Percentiles rank a stretch among this genome's conserved stretches.
These are phyloP conservation scores for Pestalotiopsis sp. DNA, from an alignment of 2,329 filamentous ascomycete species.

Conservation along the genomic window DNA sequence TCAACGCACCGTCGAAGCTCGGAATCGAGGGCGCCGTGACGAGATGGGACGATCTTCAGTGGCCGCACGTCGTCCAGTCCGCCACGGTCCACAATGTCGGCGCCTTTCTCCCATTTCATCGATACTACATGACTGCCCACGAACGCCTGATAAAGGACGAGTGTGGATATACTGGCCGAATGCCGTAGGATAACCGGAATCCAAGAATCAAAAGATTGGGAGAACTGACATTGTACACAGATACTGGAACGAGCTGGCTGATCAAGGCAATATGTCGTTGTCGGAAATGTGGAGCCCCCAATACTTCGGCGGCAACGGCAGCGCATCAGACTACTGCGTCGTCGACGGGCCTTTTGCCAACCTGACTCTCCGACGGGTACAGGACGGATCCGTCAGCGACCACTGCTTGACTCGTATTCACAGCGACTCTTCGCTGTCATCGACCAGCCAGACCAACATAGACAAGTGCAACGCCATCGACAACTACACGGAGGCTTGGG, in stretches of 20 bases:
- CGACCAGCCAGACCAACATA: conserved; percentile 5
- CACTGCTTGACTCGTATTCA: conserved; percentile 1
- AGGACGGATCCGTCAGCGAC: neutral
- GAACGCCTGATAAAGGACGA: conserved; percentile 16
- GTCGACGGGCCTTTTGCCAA: conserved; percentile 5
- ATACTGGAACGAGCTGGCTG: conserved; percentile 4
- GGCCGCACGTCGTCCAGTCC: neutral
- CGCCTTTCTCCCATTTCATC: conserved; percentile 24
- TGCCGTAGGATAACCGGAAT: conserved; percentile 10
- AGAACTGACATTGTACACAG: neutral
- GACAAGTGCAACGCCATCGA: conserved; percentile 13
- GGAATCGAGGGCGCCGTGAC: neutral
- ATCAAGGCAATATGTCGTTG: neutral
- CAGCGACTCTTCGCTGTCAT: neutral
- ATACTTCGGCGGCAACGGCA: conserved; percentile 10
- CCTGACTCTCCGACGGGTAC: neutral
- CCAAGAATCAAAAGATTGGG: neutral
- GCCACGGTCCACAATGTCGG: conserved; percentile 16
- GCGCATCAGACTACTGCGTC: neutral
- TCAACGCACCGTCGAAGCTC: neutral
- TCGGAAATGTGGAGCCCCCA: conserved; percentile 1
- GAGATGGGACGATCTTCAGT: conserved; percentile 10
- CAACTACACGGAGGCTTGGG: conserved; percentile 19
- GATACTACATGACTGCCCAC: conserved; percentile 17
- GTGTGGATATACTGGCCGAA: conserved; percentile 20